Conservation (phyloP, 2,329 filamentous ascomycete species). For the Ophiostoma tasmaniense region DNA sequence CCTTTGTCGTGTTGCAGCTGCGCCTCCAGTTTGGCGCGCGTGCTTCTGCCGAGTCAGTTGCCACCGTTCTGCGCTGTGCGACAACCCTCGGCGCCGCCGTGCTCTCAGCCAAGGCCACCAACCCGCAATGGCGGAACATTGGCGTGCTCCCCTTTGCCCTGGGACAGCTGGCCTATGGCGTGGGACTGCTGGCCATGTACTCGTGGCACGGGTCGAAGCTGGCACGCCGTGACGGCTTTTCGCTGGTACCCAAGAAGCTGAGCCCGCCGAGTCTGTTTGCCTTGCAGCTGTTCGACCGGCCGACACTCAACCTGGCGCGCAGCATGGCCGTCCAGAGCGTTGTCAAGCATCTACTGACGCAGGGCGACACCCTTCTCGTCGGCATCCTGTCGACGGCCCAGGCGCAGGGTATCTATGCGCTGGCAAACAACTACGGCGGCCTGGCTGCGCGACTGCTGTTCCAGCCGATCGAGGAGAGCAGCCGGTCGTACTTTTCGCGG, state of each 20-base stretch:
- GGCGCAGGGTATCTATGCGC: constrained; percentile 83
- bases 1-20: constrained; percentile 80
- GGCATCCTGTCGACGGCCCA: constrained; percentile 65
- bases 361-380: constrained; percentile 87
- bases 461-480: constrained; percentile 91
- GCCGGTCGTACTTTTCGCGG: constrained; percentile 79
- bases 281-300: constrained; percentile 55
- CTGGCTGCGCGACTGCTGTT: constrained; percentile 82
- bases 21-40: constrained; percentile 71
- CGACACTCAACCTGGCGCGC: constrained; percentile 63
- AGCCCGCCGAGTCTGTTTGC: constrained; percentile 42
- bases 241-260: constrained; percentile 49
- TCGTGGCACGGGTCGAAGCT: constrained; percentile 49
- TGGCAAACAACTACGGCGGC: constrained; percentile 91
- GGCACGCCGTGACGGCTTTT: constrained; percentile 54
- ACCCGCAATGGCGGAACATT: constrained; percentile 36
- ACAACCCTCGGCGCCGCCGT: constrained; percentile 64
- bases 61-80: constrained; percentile 68
- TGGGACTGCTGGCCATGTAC: constrained; percentile 63
- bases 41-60: constrained; percentile 73
- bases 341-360: constrained; percentile 87
- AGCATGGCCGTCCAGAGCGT: constrained; percentile 81
- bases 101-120: constrained; percentile 28
- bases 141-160: constrained; percentile 84
- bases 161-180: constrained; percentile 72